These are phyloP conservation scores for Lantana camara DNA, from an alignment of 257 asterid genomes.

Conservation along the genomic window DNA sequence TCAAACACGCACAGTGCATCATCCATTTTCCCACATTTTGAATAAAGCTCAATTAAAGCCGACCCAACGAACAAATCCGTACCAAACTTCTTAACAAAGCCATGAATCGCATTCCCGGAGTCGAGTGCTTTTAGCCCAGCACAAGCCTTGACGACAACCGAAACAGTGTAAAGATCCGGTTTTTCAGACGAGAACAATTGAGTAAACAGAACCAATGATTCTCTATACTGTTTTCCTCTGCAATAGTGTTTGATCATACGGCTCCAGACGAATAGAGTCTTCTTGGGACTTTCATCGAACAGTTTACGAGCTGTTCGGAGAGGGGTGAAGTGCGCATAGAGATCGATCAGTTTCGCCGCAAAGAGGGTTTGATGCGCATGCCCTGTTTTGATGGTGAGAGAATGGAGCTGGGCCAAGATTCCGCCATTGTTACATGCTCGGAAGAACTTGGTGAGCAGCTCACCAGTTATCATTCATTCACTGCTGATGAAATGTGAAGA, in stretches of 20 bases:
- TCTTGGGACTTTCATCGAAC: conserved; percentile 72
- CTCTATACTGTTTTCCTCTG: conserved; percentile 42
- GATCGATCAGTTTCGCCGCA: conserved; percentile 37
- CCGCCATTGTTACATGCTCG: conserved; percentile 44
- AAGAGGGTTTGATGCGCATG: conserved; percentile 27
- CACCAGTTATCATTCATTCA: conserved; percentile 48
- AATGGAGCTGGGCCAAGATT: conserved; percentile 47
- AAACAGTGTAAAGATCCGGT: conserved; percentile 47
- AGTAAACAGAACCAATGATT: conserved; percentile 45
- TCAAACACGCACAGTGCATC: conserved; percentile 60
- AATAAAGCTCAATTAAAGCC: conserved; percentile 57
- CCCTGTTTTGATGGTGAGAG: conserved; percentile 48
- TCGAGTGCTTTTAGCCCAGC: conserved; percentile 40
- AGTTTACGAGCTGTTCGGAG: conserved; percentile 42
- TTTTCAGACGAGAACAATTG: conserved; percentile 37
- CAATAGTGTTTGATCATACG: conserved; percentile 43
- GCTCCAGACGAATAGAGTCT: conserved; percentile 43
- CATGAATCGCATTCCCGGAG: conserved; percentile 61
- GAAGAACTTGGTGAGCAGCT: conserved; percentile 37
- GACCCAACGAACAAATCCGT: conserved; percentile 68
- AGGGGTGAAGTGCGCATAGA: conserved; percentile 25
- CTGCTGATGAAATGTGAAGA: background rate
- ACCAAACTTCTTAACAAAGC: conserved; percentile 51
- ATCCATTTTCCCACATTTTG: conserved; percentile 63
- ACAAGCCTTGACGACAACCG: conserved; percentile 66